phyloP scores from a whole-genome alignment of 805 yeast species.

The Wickerhamomyces alni region DNA sequence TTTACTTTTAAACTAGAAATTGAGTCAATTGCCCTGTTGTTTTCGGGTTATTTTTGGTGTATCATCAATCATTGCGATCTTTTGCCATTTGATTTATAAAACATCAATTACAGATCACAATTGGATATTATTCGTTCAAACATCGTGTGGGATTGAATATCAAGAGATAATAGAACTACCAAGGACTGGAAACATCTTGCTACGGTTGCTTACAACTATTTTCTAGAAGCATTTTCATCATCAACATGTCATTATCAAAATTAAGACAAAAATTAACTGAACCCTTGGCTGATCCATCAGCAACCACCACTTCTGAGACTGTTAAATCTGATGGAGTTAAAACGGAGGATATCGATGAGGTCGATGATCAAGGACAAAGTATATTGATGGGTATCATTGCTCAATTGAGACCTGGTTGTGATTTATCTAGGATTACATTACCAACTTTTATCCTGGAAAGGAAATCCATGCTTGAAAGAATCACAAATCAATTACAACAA shows the following conservation, averaged over 20 bases:
- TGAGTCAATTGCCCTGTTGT: too few relatives aligned
- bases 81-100: too few relatives aligned
- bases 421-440: constrained; percentile 81
- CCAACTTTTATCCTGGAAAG: constrained; percentile 95
- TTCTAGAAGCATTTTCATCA: too few relatives aligned
- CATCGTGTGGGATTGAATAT: too few relatives aligned
- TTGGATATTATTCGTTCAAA: too few relatives aligned
- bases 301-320: background rate
- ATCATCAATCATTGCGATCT: too few relatives aligned
- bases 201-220: background rate
- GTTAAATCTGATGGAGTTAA: constrained; percentile 12
- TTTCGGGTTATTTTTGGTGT: too few relatives aligned
- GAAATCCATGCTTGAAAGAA: constrained; percentile 93
- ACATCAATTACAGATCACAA: too few relatives aligned
- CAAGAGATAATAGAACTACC: too few relatives aligned
- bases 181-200: too few relatives aligned
- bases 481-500: constrained; percentile 79
- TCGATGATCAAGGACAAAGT: constrained; percentile 84
- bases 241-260: constrained; percentile 14
- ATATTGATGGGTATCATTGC: constrained; percentile 83
- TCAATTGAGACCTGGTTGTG: constrained; percentile 90
- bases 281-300: background rate
- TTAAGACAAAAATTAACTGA: constrained; percentile 8
- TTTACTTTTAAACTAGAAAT: too few relatives aligned
- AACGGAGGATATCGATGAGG: constrained; percentile 81